Conservation (phyloP, 192 early-diverging fungal species). For the Coemansia sp. region DNA sequence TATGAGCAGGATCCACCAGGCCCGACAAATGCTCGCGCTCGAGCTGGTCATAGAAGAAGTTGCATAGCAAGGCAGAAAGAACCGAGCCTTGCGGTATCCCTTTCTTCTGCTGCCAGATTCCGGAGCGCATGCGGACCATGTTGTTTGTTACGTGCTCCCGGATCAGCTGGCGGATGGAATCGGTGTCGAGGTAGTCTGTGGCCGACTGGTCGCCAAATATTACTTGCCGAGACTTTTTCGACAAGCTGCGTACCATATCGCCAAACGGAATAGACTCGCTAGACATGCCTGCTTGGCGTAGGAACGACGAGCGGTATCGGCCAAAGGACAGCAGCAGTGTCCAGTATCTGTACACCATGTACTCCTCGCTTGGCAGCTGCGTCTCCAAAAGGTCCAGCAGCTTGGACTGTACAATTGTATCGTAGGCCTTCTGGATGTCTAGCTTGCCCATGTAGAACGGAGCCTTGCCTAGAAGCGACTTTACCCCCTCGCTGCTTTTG, state of each 20-base stretch:
- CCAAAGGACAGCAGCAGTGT: conserved; percentile 44
- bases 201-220: conserved; percentile 74
- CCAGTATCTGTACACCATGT: conserved; percentile 66
- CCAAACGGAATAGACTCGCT: conserved; percentile 51
- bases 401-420: conserved; percentile 75
- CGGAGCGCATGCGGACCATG: conserved; percentile 60
- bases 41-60: conserved; percentile 77
- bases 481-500: conserved; percentile 15
- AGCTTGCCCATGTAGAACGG: conserved; percentile 75
- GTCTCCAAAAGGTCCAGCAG: conserved; percentile 39
- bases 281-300: conserved; percentile 21
- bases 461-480: background rate
- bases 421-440: conserved; percentile 76
- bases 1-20: conserved; percentile 34
- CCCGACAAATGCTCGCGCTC: conserved; percentile 58
- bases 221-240: conserved; percentile 54
- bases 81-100: conserved; percentile 94
- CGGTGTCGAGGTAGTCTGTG: conserved; percentile 55
- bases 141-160: conserved; percentile 67
- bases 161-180: conserved; percentile 53
- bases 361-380: conserved; percentile 57
- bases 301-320: conserved; percentile 19
- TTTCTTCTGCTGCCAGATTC: conserved; percentile 64
- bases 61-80: conserved; percentile 85
- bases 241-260: conserved; percentile 50